phyloP scores from a whole-genome alignment of 257 asterid genomes.

The Haberlea rhodopensis region DNA sequence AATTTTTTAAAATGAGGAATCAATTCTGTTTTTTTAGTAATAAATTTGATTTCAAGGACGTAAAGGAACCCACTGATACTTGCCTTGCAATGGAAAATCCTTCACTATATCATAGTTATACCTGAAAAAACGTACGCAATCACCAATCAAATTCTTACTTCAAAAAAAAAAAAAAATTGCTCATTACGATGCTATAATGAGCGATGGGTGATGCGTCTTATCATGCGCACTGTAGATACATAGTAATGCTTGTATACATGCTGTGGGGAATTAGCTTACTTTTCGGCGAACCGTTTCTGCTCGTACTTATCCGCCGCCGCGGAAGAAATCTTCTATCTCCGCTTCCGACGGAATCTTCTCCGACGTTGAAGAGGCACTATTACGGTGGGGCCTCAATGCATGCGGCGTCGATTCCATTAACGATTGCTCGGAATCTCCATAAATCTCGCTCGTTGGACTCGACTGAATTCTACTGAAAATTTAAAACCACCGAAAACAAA shows the following conservation, averaged over 20 bases:
- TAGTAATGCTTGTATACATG: neutral
- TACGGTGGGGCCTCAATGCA: neutral
- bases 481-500: neutral
- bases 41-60: neutral
- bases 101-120: slow-evolving; percentile 33
- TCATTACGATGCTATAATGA: neutral
- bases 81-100: slow-evolving; percentile 28
- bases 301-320: slow-evolving; percentile 38
- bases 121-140: slow-evolving; percentile 24
- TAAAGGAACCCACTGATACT: slow-evolving; percentile 27
- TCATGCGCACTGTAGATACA: slow-evolving; percentile 16
- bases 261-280: slow-evolving; percentile 29
- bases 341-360: slow-evolving; percentile 25
- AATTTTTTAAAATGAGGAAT: neutral
- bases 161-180: no score
- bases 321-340: slow-evolving; percentile 47
- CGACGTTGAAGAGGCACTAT: neutral
- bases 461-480: slow-evolving; percentile 26
- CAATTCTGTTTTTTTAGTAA: neutral
- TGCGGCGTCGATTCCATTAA: neutral
- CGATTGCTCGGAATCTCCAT: slow-evolving; percentile 17
- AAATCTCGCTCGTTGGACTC: slow-evolving; percentile 21
- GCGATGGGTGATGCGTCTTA: slow-evolving; percentile 7
- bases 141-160: slow-evolving; percentile 5
- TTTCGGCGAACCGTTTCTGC: slow-evolving; percentile 37